Conservation (phyloP, 78 protist species). For the Anaeramoeba flamelloides region DNA sequence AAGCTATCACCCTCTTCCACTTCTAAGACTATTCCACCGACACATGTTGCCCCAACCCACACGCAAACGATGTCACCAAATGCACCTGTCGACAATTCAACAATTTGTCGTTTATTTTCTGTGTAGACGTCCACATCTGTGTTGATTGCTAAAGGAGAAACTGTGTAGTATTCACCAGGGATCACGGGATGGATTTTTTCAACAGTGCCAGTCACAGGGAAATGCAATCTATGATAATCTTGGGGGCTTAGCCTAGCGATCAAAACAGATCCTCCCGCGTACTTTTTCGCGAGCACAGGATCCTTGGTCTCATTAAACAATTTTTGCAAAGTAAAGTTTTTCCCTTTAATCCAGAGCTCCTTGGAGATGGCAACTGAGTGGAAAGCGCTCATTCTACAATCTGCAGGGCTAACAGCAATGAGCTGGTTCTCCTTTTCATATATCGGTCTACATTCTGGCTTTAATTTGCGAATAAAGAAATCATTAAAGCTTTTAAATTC, state of each 20-base stretch:
- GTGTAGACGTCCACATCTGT: constrained; percentile 35
- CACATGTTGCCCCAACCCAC: constrained; percentile 52
- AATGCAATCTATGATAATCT: constrained; percentile 61
- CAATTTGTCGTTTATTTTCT: constrained; percentile 41
- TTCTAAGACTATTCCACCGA: constrained; percentile 44
- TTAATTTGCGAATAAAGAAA: constrained; percentile 43
- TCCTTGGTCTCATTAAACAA: too few species aligned
- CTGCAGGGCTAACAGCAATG: constrained; percentile 41
- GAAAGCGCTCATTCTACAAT: constrained; percentile 39
- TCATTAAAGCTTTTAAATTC: constrained; percentile 38
- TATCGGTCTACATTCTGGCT: constrained; percentile 39
- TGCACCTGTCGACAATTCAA: too few species aligned
- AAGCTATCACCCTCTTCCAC: too few species aligned
- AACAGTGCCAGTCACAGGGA: constrained; percentile 33
- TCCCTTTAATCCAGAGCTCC: too few species aligned
- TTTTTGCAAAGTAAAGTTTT: too few species aligned
- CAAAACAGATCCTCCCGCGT: constrained; percentile 36
- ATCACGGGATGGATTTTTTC: constrained; percentile 17
- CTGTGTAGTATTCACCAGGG: constrained; percentile 39
- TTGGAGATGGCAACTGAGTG: constrained; percentile 15
- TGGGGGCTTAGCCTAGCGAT: constrained; percentile 57
- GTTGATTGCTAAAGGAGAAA: constrained; percentile 55
- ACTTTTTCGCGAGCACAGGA: constrained; percentile 12
- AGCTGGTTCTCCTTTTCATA: too few species aligned
- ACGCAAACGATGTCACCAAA: constrained; percentile 26